Base-by-base conservation (phyloP, 2,329 filamentous ascomycete species). In the Exophiala alcalophila region DNA sequence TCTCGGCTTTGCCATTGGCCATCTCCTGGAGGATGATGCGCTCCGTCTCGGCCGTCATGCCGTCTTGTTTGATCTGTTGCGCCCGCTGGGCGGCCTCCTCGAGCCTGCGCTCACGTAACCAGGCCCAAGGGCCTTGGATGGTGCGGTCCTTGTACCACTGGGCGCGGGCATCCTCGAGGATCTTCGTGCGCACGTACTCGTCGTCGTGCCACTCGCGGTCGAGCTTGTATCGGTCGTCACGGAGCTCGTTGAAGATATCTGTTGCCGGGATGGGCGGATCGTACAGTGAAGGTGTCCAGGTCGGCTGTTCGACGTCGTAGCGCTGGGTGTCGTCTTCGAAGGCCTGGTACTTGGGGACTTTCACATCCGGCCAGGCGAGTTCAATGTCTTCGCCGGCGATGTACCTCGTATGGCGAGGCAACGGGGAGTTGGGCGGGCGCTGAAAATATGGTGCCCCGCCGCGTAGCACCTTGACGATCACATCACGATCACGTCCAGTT, bases 351-450 rank as follows among this genome's bases (percentile, higher is more conserved):
- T 75, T 65, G 25, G 71, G 70, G 1, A 68, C 63, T 19, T 73
- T 62, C 29, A 69, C 70, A 51, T 73, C 71, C 5, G 87, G 86
- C 86, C 86, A 94, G 20, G 86, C 86, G 50, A 94, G 86, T 44
- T 77, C 70, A 31, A 83, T 73, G 64, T 47, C 47, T 25, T 46
- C 44, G 32, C 85, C 84, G 1, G 84, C 77, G 14, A 94, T 81
- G 41, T 84, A 68, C 51, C 68, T 63, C 14, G 64, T 67, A 47
- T 66, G 65, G 47, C 53, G 57, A 6, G 68, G 68, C 10, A 63
- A 61, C 14, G 59, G 59, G 30, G 63, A 69, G 30, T 72, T 69
- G 2, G 69, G 67, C 8, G 66, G 59, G 20, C 73, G 72, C 60
- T 82, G 73, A 45, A 70, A 61, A 47, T 68, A 66, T 21, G 80